These are phyloP conservation scores for Kazachstania sp. DNA, from an alignment of 1,139 yeast genomes.

Conservation along the genomic window DNA sequence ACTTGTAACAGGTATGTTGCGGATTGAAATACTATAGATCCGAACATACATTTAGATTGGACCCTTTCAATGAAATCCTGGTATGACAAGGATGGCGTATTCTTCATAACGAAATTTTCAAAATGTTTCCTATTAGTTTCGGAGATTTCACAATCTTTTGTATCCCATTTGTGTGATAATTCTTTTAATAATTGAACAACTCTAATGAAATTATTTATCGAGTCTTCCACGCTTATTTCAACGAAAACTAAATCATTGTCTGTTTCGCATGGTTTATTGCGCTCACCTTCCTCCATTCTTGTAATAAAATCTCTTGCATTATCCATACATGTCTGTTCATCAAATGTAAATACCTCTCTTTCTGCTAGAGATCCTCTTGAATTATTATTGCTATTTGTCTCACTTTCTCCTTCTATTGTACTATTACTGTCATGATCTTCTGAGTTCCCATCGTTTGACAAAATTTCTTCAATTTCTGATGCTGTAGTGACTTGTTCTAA, in stretches of 20 bases:
- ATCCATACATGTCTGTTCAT: conserved; percentile 3
- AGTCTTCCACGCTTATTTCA: conserved; percentile 13
- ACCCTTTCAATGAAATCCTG: conserved; percentile 24
- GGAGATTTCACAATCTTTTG: not conserved
- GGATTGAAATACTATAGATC: conserved; percentile 25
- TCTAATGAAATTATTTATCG: conserved; percentile 14
- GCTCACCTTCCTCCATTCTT: not conserved
- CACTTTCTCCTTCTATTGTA: not conserved
- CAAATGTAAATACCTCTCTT: conserved; percentile 1
- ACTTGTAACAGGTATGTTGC: conserved; percentile 27
- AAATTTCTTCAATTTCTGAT: not conserved
- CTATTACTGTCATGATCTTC: not conserved
- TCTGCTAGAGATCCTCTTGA: not conserved
- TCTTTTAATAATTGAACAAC: conserved; percentile 6
- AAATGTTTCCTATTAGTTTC: conserved; percentile 5
- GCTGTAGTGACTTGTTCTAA: conserved; percentile 1
- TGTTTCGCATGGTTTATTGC: not conserved
- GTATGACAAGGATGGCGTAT: conserved; percentile 24
- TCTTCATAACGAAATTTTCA: conserved; percentile 22
- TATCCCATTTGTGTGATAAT: conserved; percentile 9
- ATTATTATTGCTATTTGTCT: not conserved
- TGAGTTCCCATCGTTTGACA: not conserved
- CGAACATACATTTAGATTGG: conserved; percentile 28
- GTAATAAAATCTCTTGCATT: conserved; percentile 2
- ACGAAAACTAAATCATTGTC: conserved; percentile 1